phyloP scores from a whole-genome alignment of 805 yeast genomes.

The Ascoidea tarda region DNA sequence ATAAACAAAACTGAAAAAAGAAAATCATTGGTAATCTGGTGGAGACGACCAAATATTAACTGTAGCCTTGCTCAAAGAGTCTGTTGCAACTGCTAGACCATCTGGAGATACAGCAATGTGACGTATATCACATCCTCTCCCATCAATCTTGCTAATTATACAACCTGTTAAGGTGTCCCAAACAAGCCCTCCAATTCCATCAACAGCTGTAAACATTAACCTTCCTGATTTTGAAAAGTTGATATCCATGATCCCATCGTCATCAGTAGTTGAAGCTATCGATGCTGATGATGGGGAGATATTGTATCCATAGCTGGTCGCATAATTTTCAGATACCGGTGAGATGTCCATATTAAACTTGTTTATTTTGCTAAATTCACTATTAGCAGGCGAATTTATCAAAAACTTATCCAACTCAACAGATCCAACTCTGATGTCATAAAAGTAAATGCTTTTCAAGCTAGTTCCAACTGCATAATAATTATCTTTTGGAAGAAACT shows the following conservation, averaged over 20 bases:
- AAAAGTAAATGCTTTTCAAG: constrained; percentile 56
- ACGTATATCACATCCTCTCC: neutral
- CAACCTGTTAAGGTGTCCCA: neutral
- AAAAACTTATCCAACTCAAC: constrained; percentile 14
- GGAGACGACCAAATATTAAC: neutral
- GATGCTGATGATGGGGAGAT: neutral
- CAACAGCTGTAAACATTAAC: neutral
- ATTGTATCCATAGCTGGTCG: neutral
- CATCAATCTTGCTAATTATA: too few species aligned
- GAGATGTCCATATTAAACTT: too few species aligned
- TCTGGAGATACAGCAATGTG: neutral
- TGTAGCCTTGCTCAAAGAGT: neutral
- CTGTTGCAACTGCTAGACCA: neutral
- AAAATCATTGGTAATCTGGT: neutral
- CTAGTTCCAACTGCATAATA: constrained; percentile 68
- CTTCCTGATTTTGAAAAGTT: neutral
- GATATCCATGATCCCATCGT: neutral
- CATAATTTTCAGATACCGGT: too few species aligned
- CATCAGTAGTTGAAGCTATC: neutral
- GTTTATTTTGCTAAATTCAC: neutral
- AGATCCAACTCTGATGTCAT: constrained; percentile 69
- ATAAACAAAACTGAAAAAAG: neutral
- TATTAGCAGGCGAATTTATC: neutral
- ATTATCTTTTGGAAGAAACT: constrained; percentile 56
- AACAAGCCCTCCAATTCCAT: neutral